Evolutionary conservation across 345 rosid species (phyloP).

Genomic region (Lenwebbia sp.): DNA sequence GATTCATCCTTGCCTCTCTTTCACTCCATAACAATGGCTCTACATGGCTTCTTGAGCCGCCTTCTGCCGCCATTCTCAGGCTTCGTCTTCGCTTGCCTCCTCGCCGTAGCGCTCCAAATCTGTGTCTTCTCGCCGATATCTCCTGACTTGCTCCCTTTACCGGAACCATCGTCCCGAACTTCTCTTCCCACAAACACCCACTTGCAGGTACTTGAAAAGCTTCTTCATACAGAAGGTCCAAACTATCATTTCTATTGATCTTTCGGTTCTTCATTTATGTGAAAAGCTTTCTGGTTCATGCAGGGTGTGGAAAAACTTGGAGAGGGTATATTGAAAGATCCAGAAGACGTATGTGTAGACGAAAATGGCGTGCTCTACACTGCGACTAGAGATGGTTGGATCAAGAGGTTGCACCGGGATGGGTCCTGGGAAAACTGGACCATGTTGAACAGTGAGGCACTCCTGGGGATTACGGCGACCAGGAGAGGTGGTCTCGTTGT

Average conservation of each 20-base stretch:
- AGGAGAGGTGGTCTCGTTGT: constrained; percentile 25
- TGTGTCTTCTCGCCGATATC: constrained; percentile 37
- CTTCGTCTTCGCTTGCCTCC: constrained; percentile 8
- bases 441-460: constrained; percentile 7
- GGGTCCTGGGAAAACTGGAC: constrained; percentile 41
- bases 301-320: constrained; percentile 28
- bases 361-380: constrained; percentile 27
- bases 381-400: constrained; percentile 44
- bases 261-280: neutral
- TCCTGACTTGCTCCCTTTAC: constrained; percentile 16
- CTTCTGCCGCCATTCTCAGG: neutral
- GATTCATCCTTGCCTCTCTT: neutral
- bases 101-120: constrained; percentile 20
- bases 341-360: constrained; percentile 31
- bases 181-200: constrained; percentile 15
- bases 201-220: constrained; percentile 25
- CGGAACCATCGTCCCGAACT: constrained; percentile 2
- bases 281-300: neutral
- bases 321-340: constrained; percentile 25
- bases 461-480: constrained; percentile 32
- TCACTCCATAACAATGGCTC: neutral
- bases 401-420: constrained; percentile 25
- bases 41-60: neutral
- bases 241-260: neutral
- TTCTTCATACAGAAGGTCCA: neutral